Percentiles rank a stretch among this genome's conserved stretches.
These are phyloP conservation scores for Septoria petroselini DNA, from an alignment of 2,329 filamentous ascomycete genomes.

Conservation along the genomic window DNA sequence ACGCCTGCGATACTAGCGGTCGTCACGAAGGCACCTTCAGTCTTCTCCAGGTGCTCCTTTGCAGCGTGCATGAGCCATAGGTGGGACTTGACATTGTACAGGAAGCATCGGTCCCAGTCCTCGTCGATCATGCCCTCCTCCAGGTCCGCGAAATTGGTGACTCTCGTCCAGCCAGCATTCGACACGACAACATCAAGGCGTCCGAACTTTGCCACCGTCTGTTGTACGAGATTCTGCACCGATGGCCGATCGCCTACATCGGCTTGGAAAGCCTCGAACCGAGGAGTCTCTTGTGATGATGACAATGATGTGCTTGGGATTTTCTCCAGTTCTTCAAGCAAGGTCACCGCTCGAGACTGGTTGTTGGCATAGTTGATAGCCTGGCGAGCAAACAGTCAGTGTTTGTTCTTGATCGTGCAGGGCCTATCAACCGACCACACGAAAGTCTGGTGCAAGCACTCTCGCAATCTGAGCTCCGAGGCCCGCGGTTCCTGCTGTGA, in stretches of 20 bases:
- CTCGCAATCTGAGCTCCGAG: constrained; percentile 50
- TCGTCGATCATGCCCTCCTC: constrained; percentile 39
- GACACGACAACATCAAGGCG: constrained; percentile 44
- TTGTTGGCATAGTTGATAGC: constrained; percentile 51
- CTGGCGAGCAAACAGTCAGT: constrained; percentile 30
- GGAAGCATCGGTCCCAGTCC: constrained; percentile 41
- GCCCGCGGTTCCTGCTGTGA: constrained; percentile 50
- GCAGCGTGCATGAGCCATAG: constrained; percentile 59
- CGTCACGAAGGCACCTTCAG: constrained; percentile 60
- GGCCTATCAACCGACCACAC: constrained; percentile 39
- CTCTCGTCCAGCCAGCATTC: constrained; percentile 39
- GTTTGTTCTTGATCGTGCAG: neutral
- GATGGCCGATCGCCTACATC: constrained; percentile 30
- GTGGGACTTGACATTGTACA: constrained; percentile 62
- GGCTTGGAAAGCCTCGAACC: constrained; percentile 31
- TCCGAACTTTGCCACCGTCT: constrained; percentile 37
- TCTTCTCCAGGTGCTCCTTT: constrained; percentile 53
- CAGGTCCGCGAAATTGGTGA: constrained; percentile 39
- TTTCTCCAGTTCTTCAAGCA: constrained; percentile 44
- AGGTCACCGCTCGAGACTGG: constrained; percentile 40
- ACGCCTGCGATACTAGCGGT: constrained; percentile 65
- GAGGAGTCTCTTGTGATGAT: constrained; percentile 19
- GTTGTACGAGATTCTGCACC: constrained; percentile 38
- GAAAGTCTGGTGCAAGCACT: constrained; percentile 47
- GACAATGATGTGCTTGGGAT: constrained; percentile 33